Evolutionary conservation across 2,329 filamentous ascomycete genomes (phyloP).

Genomic region (Alternaria sp.): DNA sequence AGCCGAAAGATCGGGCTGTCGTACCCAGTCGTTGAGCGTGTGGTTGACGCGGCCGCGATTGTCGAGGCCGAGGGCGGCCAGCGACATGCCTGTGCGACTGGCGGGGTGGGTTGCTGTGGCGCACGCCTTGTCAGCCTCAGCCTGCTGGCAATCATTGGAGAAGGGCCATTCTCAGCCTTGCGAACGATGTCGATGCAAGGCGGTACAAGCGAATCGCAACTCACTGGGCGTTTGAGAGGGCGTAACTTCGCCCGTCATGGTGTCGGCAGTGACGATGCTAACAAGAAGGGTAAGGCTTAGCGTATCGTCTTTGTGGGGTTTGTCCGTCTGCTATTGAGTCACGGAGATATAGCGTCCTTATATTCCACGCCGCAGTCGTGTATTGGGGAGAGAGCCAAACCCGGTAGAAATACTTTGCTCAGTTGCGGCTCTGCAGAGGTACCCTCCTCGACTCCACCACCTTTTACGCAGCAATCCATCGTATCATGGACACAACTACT

Average conservation of each 20-base stretch:
- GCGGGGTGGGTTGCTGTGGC: constrained; percentile 27
- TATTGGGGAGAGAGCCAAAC: background rate
- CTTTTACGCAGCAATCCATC: constrained; percentile 8
- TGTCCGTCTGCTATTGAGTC: background rate
- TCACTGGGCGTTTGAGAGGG: constrained; percentile 20
- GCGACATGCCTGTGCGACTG: constrained; percentile 26
- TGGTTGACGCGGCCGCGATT: constrained; percentile 9
- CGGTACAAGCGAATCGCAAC: constrained; percentile 23
- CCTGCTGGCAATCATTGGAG: constrained; percentile 13
- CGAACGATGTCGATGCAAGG: background rate
- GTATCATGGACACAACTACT: constrained; percentile 10
- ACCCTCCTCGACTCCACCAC: background rate
- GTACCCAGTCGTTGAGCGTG: constrained; percentile 37
- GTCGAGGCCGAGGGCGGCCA: constrained; percentile 33
- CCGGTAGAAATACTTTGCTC: background rate
- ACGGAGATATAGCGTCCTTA: background rate
- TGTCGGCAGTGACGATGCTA: constrained; percentile 8
- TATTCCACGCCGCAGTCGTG: background rate
- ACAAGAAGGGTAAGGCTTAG: constrained; percentile 24
- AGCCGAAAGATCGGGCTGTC: constrained; percentile 36
- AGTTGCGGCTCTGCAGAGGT: constrained; percentile 23
- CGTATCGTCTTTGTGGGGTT: constrained; percentile 10
- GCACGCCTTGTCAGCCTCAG: constrained; percentile 27
- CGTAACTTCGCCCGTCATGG: constrained; percentile 11
- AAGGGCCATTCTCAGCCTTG: constrained; percentile 17